Conservation (phyloP, 1,139 yeast species). For the Meyerozyma guilliermondii region DNA sequence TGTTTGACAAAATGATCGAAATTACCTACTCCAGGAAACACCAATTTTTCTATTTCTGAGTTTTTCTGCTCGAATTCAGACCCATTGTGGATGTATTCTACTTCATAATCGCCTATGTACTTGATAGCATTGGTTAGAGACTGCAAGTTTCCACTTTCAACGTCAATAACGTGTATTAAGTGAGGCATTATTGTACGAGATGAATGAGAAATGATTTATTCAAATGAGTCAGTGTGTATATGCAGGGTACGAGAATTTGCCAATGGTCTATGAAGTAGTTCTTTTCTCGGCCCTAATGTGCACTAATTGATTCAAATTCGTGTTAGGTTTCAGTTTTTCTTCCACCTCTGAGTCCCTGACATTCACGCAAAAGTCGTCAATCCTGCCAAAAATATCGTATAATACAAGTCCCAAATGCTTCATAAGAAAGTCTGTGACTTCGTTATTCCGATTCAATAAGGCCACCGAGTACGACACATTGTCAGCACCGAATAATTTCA, state of each 20-base stretch:
- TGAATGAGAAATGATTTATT: neutral
- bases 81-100: conserved; percentile 42
- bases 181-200: conserved; percentile 14
- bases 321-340: conserved; percentile 8
- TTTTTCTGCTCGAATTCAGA: conserved; percentile 34
- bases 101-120: conserved; percentile 59
- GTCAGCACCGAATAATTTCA: conserved; percentile 27
- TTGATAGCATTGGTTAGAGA: conserved; percentile 85
- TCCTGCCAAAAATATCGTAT: conserved; percentile 31
- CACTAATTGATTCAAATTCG: conserved; percentile 26
- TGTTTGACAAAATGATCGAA: conserved; percentile 87
- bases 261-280: neutral
- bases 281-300: conserved; percentile 26
- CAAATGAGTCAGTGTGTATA: neutral
- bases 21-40: conserved; percentile 95
- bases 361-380: conserved; percentile 24
- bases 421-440: conserved; percentile 27
- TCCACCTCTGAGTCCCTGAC: conserved; percentile 14
- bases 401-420: conserved; percentile 27
- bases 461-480: conserved; percentile 29
- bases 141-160: conserved; percentile 91
- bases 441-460: conserved; percentile 26
- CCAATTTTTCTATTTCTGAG: conserved; percentile 46
- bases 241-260: neutral
- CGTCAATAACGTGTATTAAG: conserved; percentile 76